Evolutionary conservation across 495 filamentous ascomycete genomes (phyloP), one percentile per base, ranked within the genome.

Genomic region (Viridothelium virens): DNA sequence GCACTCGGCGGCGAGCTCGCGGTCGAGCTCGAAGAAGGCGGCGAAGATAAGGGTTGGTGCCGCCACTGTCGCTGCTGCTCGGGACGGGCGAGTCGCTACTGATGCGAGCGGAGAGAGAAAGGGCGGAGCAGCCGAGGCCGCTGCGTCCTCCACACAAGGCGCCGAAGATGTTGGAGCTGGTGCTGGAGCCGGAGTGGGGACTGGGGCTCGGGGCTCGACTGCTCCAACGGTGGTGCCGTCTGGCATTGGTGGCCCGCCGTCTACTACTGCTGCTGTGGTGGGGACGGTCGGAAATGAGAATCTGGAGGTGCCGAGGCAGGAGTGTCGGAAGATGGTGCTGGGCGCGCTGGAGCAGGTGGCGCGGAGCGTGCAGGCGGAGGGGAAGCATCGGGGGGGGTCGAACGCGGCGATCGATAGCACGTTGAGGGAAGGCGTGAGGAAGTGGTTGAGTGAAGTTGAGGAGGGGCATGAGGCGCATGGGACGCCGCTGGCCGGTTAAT

Each of bases 291-390:
- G 31, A 18, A 10, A 44, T 44, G 41, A 44, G 6, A 14, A 31
- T 18, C 56, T 75, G 3, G 84, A 85, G 69, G 79, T 85, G 1
- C 80, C 84, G 5, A 78, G 85, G 12, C 79, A 78, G 7, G 85
- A 88, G 68, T 87, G 85, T 70, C 85, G 82, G 70, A 80, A 79
- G 38, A 79, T 84, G 67, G 81, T 89, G 0, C 79, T 88, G 2
- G 83, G 84, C 41, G 87, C 87, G 3, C 73, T 89, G 7, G 85
- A 89, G 76, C 78, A 86, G 68, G 81, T 89, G 31, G 86, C 86
- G n/a, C 80, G 79, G 41, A 80, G 79, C 64, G 85, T 87, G 46
- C 83, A 80, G 3, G 80, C 78, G 1, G 86, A 88, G 62, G 79
- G 82, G 66, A 79, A 78, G 56, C 78, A 63, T 34, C 31, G 67